These are phyloP conservation scores for Coniochaeta prunicola DNA, from an alignment of 2,329 filamentous ascomycete genomes.

Conservation along the genomic window DNA sequence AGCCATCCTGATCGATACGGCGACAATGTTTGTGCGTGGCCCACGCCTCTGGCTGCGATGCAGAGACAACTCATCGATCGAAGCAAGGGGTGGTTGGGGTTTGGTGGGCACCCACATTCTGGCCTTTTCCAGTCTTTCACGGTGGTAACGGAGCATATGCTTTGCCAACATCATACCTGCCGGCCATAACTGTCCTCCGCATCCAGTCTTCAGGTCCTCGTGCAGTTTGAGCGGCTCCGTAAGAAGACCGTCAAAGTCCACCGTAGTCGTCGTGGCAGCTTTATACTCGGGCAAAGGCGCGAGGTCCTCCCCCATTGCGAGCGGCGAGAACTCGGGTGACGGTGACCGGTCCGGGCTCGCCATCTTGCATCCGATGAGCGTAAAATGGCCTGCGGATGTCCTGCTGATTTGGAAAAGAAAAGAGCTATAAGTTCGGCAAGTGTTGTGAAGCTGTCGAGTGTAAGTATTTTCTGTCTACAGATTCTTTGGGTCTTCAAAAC, in stretches of 20 bases:
- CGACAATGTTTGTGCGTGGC: not conserved
- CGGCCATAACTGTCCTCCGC: constrained; percentile 91
- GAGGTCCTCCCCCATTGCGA: constrained; percentile 46
- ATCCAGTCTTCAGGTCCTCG: constrained; percentile 81
- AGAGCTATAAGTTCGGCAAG: not conserved
- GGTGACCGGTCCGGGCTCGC: constrained; percentile 20
- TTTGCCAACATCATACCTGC: constrained; percentile 82
- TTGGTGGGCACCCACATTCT: constrained; percentile 58
- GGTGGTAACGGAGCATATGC: constrained; percentile 74
- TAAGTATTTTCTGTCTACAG: constrained; percentile 4
- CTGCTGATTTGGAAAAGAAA: too few species aligned
- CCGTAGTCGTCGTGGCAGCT: constrained; percentile 39
- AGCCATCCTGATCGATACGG: not conserved
- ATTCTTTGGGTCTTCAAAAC: not conserved
- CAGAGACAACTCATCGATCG: not conserved
- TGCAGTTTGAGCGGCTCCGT: constrained; percentile 63
- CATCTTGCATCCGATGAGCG: constrained; percentile 4
- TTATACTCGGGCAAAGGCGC: constrained; percentile 55
- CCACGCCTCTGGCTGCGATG: not conserved
- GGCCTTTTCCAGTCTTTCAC: constrained; percentile 53
- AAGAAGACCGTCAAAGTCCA: constrained; percentile 69
- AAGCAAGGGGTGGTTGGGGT: not conserved
- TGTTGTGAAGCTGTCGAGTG: not conserved
- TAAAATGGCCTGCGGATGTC: not conserved
- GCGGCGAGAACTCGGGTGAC: constrained; percentile 42